A percentile compares a stretch with the other conserved stretches of the same genome.
Evolutionary conservation across 176 grass and related monocot species (phyloP).

Genomic region (Raddia distichophylla): DNA sequence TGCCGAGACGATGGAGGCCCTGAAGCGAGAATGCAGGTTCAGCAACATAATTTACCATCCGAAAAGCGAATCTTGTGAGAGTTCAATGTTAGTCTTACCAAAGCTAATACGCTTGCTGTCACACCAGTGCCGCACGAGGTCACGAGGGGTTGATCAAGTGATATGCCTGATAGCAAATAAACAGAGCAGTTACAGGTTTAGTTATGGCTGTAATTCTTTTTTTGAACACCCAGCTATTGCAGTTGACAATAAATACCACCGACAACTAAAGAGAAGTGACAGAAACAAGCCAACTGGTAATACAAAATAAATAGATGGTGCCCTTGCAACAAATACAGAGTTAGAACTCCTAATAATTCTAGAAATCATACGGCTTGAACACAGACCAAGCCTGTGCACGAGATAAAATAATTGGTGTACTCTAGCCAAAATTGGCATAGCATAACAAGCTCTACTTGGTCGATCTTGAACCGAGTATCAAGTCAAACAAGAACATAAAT

Average conservation of each 20-base stretch:
- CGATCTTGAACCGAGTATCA: not conserved
- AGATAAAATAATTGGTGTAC: not conserved
- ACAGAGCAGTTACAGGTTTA: conserved; percentile 9
- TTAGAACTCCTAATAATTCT: not conserved
- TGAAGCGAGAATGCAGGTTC: conserved; percentile 29
- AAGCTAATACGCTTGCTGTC: conserved; percentile 83
- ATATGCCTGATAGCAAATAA: conserved; percentile 60
- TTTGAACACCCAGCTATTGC: not conserved
- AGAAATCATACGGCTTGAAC: conserved; percentile 1
- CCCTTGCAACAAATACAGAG: not conserved
- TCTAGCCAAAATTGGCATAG: not conserved
- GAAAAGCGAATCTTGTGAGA: not conserved
- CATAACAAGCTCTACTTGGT: not conserved
- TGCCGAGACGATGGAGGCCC: conserved; percentile 84
- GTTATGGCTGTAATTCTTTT: not conserved
- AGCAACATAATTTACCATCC: conserved; percentile 8
- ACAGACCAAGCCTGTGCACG: not conserved
- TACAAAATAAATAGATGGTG: not conserved
- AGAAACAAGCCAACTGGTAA: not conserved
- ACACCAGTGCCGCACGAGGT: conserved; percentile 92
- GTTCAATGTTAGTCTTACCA: conserved; percentile 50
- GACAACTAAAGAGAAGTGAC: not conserved
- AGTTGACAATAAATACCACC: conserved; percentile 5
- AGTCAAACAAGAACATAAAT: conserved; percentile 5
- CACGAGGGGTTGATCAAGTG: conserved; percentile 70